A percentile compares a stretch with the other conserved stretches of the same genome.
phyloP scores from a whole-genome alignment of 2,329 filamentous ascomycete species.

The Dactylella cylindrospora region DNA sequence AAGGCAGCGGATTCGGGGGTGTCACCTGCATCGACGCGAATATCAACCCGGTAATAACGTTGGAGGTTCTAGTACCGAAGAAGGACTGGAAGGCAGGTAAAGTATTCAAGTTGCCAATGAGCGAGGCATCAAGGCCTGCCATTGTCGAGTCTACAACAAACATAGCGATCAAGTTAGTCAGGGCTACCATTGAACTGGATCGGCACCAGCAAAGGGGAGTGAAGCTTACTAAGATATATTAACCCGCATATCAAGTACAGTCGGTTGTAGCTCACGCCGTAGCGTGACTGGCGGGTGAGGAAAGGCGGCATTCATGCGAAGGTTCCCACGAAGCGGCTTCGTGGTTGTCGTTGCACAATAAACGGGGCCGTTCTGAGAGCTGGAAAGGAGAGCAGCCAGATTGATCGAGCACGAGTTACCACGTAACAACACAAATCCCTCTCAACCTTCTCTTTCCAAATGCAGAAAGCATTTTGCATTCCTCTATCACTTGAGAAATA shows the following conservation, averaged over 20 bases:
- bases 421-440: too few species aligned
- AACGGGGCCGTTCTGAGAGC: too few species aligned
- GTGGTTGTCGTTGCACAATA: too few species aligned
- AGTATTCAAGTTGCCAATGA: slow-evolving; percentile 59
- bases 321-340: too few species aligned
- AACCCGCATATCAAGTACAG: slow-evolving; percentile 39
- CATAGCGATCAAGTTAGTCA: too few species aligned
- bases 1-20: neutral
- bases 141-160: slow-evolving; percentile 57
- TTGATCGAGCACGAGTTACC: too few species aligned
- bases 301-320: slow-evolving; percentile 27
- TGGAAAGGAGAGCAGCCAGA: too few species aligned
- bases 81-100: slow-evolving; percentile 58
- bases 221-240: slow-evolving; percentile 38
- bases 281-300: slow-evolving; percentile 34
- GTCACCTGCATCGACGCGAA: slow-evolving; percentile 48
- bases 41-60: slow-evolving; percentile 56
- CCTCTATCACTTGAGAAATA: too few species aligned
- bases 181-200: neutral
- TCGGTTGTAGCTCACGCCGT: slow-evolving; percentile 36
- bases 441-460: too few species aligned
- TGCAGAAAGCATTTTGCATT: too few species aligned
- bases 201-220: neutral
- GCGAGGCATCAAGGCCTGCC: slow-evolving; percentile 63
- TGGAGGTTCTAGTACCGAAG: slow-evolving; percentile 56